Percentiles rank a stretch among this genome's conserved stretches.
Evolutionary conservation across 345 rosid species (phyloP).

Genomic region (Rhodomyrtus tomentosa): DNA sequence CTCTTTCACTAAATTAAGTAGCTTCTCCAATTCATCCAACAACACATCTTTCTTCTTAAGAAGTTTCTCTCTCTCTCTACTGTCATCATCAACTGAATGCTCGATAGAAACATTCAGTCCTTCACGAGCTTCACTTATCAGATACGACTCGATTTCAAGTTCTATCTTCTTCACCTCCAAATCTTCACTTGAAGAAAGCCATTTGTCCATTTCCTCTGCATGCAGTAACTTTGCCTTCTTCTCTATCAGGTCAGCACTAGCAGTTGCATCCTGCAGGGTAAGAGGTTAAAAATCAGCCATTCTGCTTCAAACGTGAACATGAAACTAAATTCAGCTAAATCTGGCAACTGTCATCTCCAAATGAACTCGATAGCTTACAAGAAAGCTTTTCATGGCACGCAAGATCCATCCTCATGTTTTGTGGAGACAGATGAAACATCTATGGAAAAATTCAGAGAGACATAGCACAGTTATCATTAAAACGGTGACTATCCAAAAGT

Average conservation of each 20-base stretch:
- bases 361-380: neutral
- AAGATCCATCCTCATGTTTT: neutral
- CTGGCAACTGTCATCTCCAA: neutral
- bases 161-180: conserved; percentile 55
- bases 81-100: conserved; percentile 40
- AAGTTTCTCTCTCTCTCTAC: conserved; percentile 39
- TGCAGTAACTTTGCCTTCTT: conserved; percentile 29
- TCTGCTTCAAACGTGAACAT: neutral
- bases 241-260: conserved; percentile 34
- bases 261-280: conserved; percentile 45
- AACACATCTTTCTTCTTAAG: conserved; percentile 38
- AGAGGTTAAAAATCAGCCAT: neutral
- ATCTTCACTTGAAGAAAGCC: conserved; percentile 55
- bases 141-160: conserved; percentile 45
- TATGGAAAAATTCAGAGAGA: neutral
- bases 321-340: neutral
- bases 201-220: conserved; percentile 37
- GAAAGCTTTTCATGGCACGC: neutral
- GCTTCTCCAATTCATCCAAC: conserved; percentile 38
- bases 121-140: conserved; percentile 43
- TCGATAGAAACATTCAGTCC: conserved; percentile 34
- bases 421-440: neutral
- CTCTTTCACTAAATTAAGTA: conserved; percentile 56
- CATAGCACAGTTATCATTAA: neutral
- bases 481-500: neutral